These are phyloP conservation scores for Trichoderma semiorbis DNA, from an alignment of 2,329 filamentous ascomycete species.

Conservation along the genomic window DNA sequence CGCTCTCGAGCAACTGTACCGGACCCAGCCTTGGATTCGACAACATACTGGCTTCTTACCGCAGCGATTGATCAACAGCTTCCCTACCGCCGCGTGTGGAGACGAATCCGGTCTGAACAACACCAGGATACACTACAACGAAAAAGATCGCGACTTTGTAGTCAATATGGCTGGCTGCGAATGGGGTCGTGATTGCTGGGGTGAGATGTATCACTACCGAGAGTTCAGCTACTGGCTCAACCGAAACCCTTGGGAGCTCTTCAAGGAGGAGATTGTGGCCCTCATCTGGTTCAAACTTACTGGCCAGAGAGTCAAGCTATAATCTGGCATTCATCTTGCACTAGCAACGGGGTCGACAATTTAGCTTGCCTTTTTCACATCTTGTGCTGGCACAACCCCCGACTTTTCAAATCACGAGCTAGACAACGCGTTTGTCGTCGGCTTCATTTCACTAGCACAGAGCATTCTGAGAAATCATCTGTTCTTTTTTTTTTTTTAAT, in stretches of 20 bases:
- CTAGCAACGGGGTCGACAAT: background rate
- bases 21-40: constrained; percentile 86
- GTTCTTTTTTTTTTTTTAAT: constrained; percentile 10
- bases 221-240: constrained; percentile 89
- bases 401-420: background rate
- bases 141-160: constrained; percentile 83
- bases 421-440: background rate
- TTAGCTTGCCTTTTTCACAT: background rate
- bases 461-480: constrained; percentile 15
- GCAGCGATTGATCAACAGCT: constrained; percentile 91
- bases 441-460: constrained; percentile 10
- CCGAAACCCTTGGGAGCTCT: constrained; percentile 73
- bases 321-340: constrained; percentile 20
- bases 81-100: constrained; percentile 84
- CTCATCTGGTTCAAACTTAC: constrained; percentile 62
- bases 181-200: constrained; percentile 96
- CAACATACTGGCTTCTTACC: constrained; percentile 84
- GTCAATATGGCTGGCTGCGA: constrained; percentile 99
- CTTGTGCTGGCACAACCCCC: constrained; percentile 1
- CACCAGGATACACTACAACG: constrained; percentile 76
- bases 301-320: constrained; percentile 57
- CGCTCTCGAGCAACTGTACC: constrained; percentile 87
- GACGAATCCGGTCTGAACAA: constrained; percentile 64
- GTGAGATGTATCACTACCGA: constrained; percentile 94
- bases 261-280: constrained; percentile 64